A percentile compares a stretch with the other conserved stretches of the same genome.
phyloP scores from a whole-genome alignment of 306 rosid genomes.

The Quercus gilva region DNA sequence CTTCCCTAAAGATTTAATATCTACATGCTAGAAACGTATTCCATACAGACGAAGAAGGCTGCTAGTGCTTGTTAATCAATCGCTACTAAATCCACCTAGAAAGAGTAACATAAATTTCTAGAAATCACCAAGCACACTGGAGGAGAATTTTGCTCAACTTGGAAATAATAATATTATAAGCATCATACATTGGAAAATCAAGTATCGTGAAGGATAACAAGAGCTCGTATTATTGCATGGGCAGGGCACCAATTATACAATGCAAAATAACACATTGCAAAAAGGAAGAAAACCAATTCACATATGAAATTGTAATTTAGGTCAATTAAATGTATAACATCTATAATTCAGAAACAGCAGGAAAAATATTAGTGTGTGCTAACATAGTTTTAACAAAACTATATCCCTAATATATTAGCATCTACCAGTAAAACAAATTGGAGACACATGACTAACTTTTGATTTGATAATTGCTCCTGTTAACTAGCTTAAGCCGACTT shows the following conservation, averaged over 20 bases:
- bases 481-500: slow-evolving; percentile 42
- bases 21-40: not conserved
- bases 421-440: not conserved
- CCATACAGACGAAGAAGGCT: not conserved
- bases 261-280: not conserved
- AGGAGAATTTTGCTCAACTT: not conserved
- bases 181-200: not conserved
- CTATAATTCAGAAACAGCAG: not conserved
- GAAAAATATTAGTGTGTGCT: not conserved
- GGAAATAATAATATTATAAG: not conserved
- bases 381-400: not conserved
- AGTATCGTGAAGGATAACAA: not conserved
- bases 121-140: not conserved
- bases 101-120: not conserved
- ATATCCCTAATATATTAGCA: not conserved
- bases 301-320: not conserved
- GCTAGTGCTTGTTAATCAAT: not conserved
- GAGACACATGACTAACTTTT: not conserved
- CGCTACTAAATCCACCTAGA: too few species aligned
- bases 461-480: not conserved
- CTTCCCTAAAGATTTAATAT: not conserved
- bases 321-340: not conserved
- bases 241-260: not conserved
- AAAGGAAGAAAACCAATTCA: not conserved
- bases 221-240: not conserved